Conservation (phyloP, 2,329 filamentous ascomycete genomes). For the Colletotrichum salicis region DNA sequence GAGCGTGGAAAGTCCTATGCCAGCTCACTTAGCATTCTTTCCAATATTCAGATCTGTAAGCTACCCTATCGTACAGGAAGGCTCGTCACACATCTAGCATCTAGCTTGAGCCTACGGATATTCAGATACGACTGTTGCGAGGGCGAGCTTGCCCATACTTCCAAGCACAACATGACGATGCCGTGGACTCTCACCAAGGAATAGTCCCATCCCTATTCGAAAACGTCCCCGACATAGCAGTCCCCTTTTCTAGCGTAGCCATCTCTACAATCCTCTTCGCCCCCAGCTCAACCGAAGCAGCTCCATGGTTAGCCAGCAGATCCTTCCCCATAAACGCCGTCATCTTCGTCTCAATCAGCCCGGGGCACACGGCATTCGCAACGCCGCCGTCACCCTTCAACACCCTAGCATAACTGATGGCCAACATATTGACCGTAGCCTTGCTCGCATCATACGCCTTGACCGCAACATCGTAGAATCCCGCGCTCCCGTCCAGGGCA, state of each 20-base stretch:
- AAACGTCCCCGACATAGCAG: background rate
- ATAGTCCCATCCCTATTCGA: background rate
- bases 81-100: no score
- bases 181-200: background rate
- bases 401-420: background rate
- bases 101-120: no score
- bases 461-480: background rate
- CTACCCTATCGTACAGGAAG: no score
- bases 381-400: background rate
- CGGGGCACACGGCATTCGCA: background rate
- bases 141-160: no score
- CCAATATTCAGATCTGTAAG: no score
- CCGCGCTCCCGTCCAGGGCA: background rate
- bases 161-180: background rate
- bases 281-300: background rate
- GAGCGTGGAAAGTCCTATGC: background rate
- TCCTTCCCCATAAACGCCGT: background rate
- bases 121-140: no score
- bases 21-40: background rate
- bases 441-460: background rate
- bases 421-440: background rate
- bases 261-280: background rate
- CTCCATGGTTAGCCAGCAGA: no score
- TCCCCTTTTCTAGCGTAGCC: background rate
- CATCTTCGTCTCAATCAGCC: background rate